phyloP scores from a whole-genome alignment of 805 yeast genomes.

The Nakazawaea laoshanensis region DNA sequence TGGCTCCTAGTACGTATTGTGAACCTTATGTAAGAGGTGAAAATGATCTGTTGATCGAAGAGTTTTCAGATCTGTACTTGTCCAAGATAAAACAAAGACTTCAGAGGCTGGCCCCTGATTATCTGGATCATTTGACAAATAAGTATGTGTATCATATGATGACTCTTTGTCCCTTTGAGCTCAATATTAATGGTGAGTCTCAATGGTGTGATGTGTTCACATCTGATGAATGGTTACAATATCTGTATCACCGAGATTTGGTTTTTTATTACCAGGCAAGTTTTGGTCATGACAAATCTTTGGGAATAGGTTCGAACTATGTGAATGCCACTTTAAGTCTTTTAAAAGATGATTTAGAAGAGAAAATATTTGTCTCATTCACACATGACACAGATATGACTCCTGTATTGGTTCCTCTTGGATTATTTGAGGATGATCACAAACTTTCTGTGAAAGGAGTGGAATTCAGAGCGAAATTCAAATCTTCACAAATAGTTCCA shows the following conservation, averaged over 20 bases:
- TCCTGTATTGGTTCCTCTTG: conserved; percentile 39
- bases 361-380: conserved; percentile 35
- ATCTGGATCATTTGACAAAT: conserved; percentile 24
- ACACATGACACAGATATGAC: conserved; percentile 51
- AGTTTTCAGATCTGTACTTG: conserved; percentile 23
- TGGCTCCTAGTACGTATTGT: conserved; percentile 46
- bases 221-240: conserved; percentile 36
- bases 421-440: conserved; percentile 31
- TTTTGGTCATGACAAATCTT: conserved; percentile 34
- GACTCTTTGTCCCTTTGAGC: conserved; percentile 40
- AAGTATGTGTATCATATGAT: conserved; percentile 32
- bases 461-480: conserved; percentile 39
- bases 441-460: conserved; percentile 33
- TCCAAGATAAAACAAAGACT: conserved; percentile 23
- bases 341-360: conserved; percentile 27
- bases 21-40: conserved; percentile 18
- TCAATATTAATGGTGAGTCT: conserved; percentile 37
- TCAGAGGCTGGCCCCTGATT: conserved; percentile 26
- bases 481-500: conserved; percentile 37
- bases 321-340: conserved; percentile 38
- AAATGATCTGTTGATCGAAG: conserved; percentile 19
- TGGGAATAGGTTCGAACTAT: conserved; percentile 33
- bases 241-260: conserved; percentile 33
- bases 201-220: conserved; percentile 38
- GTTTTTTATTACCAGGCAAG: conserved; percentile 37